Conservation (phyloP, 805 yeast genomes). For the Myxozyma kluyveri region DNA sequence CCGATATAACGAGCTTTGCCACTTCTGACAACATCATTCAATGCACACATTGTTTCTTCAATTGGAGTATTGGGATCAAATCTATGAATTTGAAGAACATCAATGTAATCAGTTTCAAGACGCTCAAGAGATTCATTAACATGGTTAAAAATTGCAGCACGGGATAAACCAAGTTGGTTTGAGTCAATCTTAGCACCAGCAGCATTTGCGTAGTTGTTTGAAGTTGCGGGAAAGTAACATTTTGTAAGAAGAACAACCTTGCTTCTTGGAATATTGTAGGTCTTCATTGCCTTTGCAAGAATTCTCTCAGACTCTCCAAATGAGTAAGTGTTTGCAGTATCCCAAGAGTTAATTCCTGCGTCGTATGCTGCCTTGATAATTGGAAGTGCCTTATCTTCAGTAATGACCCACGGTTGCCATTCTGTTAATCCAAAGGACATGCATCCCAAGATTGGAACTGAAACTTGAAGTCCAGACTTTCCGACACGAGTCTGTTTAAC, state of each 20-base stretch:
- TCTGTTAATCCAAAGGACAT: constrained; percentile 19
- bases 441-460: constrained; percentile 21
- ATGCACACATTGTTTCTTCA: constrained; percentile 55
- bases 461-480: constrained; percentile 15
- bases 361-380: constrained; percentile 25
- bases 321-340: constrained; percentile 47
- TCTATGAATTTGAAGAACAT: constrained; percentile 56
- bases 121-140: constrained; percentile 42
- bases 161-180: constrained; percentile 47
- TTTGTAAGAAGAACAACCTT: constrained; percentile 55
- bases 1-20: constrained; percentile 58
- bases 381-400: constrained; percentile 19
- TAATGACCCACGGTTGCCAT: constrained; percentile 21
- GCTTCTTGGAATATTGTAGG: constrained; percentile 52
- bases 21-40: constrained; percentile 49
- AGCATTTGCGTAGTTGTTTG: constrained; percentile 27
- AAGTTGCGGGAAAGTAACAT: constrained; percentile 3
- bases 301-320: constrained; percentile 44
- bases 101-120: constrained; percentile 53
- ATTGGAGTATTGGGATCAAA: constrained; percentile 45
- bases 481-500: too few relatives aligned
- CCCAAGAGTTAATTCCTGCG: constrained; percentile 45
- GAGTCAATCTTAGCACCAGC: constrained; percentile 39
- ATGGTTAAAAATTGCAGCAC: constrained; percentile 49
- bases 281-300: constrained; percentile 53